These are phyloP conservation scores for Lyophyllum shimeji DNA, from an alignment of 768 basidiomycete species.

Conservation along the genomic window DNA sequence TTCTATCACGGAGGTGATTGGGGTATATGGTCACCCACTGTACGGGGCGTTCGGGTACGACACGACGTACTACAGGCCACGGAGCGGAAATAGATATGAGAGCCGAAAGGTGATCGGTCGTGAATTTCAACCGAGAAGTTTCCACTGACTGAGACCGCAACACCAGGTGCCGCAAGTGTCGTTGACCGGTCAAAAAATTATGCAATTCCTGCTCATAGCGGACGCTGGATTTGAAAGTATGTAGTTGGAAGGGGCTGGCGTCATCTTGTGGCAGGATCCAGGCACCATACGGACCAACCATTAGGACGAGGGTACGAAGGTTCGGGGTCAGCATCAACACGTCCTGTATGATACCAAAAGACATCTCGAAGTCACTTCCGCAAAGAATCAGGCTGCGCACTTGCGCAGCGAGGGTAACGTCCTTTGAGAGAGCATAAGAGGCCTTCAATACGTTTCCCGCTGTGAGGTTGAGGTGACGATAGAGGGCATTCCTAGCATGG, in stretches of 20 bases:
- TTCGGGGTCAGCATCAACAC: constrained; percentile 19
- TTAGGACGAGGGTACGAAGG: constrained; percentile 21
- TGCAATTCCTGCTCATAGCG: constrained; percentile 14
- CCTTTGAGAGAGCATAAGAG: constrained; percentile 22
- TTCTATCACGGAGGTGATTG: background rate
- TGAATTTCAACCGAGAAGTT: background rate
- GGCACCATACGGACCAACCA: constrained; percentile 18
- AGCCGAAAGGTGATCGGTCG: constrained; percentile 6
- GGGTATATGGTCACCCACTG: constrained; percentile 14
- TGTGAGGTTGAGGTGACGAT: constrained; percentile 20
- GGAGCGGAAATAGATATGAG: constrained; percentile 19
- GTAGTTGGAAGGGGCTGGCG: constrained; percentile 20
- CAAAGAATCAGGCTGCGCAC: constrained; percentile 20
- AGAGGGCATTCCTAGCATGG: constrained; percentile 21
- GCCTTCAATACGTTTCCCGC: constrained; percentile 18
- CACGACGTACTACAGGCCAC: constrained; percentile 18
- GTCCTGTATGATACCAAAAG: constrained; percentile 22
- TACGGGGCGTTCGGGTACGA: constrained; percentile 22
- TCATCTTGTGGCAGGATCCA: constrained; percentile 23
- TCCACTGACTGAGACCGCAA: background rate
- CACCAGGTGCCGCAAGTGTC: background rate
- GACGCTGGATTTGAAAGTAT: constrained; percentile 19
- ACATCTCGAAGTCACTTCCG: constrained; percentile 18
- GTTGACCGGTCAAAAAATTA: constrained; percentile 20
- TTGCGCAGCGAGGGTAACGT: constrained; percentile 18